Conservation (phyloP, 2,329 filamentous ascomycete genomes). For the Xylariaceae sp. region DNA sequence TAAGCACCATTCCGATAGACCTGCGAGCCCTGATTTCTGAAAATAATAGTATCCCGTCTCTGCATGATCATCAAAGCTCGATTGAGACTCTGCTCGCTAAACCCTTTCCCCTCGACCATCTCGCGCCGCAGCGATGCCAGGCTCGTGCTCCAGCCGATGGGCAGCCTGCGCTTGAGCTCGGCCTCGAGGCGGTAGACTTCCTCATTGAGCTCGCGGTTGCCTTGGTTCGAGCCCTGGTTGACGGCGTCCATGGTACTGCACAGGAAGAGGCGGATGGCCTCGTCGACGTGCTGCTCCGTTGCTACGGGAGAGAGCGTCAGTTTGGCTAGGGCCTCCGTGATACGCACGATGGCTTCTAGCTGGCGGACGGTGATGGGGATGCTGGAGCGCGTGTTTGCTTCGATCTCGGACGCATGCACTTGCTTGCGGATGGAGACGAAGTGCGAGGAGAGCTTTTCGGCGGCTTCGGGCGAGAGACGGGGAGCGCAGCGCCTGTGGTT, state of each 20-base stretch:
- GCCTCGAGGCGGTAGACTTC: conserved; percentile 83
- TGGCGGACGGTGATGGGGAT: conserved; percentile 98
- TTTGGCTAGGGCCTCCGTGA: conserved; percentile 93
- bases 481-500: conserved; percentile 74
- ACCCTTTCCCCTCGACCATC: conserved; percentile 87
- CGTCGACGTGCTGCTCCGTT: conserved; percentile 87
- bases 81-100: conserved; percentile 79
- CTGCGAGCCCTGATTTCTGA: conserved; percentile 68
- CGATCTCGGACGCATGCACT: conserved; percentile 84
- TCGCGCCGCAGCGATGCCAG: conserved; percentile 79
- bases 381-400: conserved; percentile 82
- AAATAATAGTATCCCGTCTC: conserved; percentile 78
- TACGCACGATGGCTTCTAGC: conserved; percentile 93
- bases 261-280: conserved; percentile 93
- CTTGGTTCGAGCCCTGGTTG: conserved; percentile 77
- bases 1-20: conserved; percentile 65
- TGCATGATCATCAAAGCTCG: conserved; percentile 81
- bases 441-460: conserved; percentile 93
- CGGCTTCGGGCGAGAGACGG: conserved; percentile 80
- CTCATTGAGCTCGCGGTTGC: conserved; percentile 83
- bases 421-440: conserved; percentile 95
- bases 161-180: conserved; percentile 78
- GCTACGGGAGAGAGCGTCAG: conserved; percentile 79
- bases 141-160: conserved; percentile 93
- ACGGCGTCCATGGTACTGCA: conserved; percentile 98